Evolutionary conservation across 2,329 filamentous ascomycete genomes (phyloP).

Genomic region (Blastomyces emzantsi): DNA sequence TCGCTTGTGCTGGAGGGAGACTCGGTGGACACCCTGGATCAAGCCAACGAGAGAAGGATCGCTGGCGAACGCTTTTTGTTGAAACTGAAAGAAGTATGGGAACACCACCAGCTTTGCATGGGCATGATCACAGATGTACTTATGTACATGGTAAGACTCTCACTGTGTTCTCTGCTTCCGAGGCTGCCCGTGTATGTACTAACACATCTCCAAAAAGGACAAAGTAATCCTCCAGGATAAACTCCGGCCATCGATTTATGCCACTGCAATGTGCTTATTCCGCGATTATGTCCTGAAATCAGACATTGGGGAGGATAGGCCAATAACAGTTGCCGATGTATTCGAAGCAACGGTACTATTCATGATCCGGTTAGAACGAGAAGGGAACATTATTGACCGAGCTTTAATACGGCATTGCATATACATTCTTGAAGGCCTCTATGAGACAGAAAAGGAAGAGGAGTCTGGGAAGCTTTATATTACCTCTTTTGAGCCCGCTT

Average conservation of each 20-base stretch:
- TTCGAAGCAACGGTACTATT: conserved; percentile 77
- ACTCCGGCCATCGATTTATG: conserved; percentile 68
- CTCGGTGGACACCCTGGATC: conserved; percentile 41
- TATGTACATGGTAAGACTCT: conserved; percentile 69
- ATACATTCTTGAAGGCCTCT: conserved; percentile 82
- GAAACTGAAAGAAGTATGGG: conserved; percentile 68
- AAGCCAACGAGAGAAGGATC: conserved; percentile 67
- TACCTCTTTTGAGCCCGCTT: conserved; percentile 70
- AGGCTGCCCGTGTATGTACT: not conserved
- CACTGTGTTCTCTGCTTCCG: no score
- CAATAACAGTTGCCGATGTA: conserved; percentile 56
- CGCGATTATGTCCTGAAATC: conserved; percentile 72
- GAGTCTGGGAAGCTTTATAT: conserved; percentile 76
- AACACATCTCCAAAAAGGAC: conserved; percentile 46
- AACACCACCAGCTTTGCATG: conserved; percentile 85
- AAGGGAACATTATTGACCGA: conserved; percentile 81
- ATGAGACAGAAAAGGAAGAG: conserved; percentile 69
- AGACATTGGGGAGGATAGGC: conserved; percentile 36
- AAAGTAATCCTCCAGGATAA: conserved; percentile 69
- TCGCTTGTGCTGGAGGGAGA: conserved; percentile 52
- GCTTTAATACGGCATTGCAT: conserved; percentile 72
- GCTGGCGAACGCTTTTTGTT: conserved; percentile 77
- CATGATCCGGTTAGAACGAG: conserved; percentile 84
- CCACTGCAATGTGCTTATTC: conserved; percentile 76
- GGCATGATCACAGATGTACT: conserved; percentile 94